phyloP scores from a whole-genome alignment of 805 yeast genomes.

The Metschnikowia gelsemii region DNA sequence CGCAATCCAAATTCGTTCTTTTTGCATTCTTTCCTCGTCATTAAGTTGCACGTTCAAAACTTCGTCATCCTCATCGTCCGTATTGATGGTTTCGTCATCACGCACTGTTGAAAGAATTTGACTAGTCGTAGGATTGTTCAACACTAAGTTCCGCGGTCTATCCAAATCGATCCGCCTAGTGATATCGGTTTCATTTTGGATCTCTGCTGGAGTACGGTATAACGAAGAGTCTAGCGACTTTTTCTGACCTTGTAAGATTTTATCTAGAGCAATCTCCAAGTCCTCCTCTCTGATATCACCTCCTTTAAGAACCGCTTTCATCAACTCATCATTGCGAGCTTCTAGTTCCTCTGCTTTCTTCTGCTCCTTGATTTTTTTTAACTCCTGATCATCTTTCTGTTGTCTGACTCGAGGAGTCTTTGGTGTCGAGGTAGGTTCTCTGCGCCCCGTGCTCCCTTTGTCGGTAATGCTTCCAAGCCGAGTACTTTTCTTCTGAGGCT shows the following conservation, averaged over 20 bases:
- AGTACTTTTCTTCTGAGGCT: constrained; percentile 1
- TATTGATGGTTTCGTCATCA: constrained; percentile 61
- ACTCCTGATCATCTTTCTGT: background rate
- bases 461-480: constrained; percentile 10
- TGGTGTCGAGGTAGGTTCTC: background rate
- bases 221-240: constrained; percentile 22
- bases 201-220: constrained; percentile 21
- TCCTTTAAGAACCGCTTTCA: constrained; percentile 31
- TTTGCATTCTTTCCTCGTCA: constrained; percentile 67
- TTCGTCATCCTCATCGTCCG: constrained; percentile 80
- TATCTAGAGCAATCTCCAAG: constrained; percentile 19
- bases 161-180: constrained; percentile 25
- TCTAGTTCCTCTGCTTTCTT: constrained; percentile 5
- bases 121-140: constrained; percentile 54
- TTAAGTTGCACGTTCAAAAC: constrained; percentile 58
- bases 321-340: constrained; percentile 21
- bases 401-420: background rate
- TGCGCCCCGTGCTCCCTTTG: constrained; percentile 1
- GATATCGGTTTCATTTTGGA: constrained; percentile 18
- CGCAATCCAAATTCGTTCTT: constrained; percentile 87
- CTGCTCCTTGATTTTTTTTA: constrained; percentile 3
- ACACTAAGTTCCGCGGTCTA: constrained; percentile 49
- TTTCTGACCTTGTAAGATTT: constrained; percentile 23
- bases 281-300: constrained; percentile 32
- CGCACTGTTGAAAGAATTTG: constrained; percentile 52